Conservation (phyloP, 208 protist species). For the Trypanosoma avium region DNA sequence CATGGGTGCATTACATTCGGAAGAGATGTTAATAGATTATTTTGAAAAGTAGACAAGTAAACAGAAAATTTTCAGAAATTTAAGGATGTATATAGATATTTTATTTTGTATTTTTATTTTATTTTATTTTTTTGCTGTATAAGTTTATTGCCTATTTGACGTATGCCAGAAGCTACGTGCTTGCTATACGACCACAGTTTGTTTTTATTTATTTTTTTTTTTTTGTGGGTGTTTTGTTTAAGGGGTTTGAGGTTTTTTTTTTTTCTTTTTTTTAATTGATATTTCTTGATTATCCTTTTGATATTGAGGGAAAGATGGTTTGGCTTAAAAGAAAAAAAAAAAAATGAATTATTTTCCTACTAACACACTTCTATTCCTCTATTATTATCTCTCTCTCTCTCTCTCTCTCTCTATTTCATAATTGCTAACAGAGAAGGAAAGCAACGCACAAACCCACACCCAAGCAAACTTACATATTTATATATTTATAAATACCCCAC, state of each 20-base stretch:
- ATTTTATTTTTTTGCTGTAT: too few species aligned
- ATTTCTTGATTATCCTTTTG: constrained; percentile 10
- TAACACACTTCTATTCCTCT: constrained; percentile 1
- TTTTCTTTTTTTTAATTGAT: too few species aligned
- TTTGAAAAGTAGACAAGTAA: too few species aligned
- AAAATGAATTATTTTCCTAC: constrained; percentile 7
- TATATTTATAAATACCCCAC: too few species aligned
- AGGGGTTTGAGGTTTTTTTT: too few species aligned
- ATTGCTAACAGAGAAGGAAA: constrained; percentile 23
- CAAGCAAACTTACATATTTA: too few species aligned
- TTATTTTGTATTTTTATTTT: background rate
- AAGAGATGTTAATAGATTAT: background rate
- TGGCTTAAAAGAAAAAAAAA: too few species aligned
- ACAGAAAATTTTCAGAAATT: too few species aligned
- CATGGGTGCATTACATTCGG: constrained; percentile 3
- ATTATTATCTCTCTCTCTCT: constrained; percentile 12
- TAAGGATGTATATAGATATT: background rate
- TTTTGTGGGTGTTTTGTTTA: background rate
- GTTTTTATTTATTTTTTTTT: constrained; percentile 15
- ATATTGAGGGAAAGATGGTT: too few species aligned
- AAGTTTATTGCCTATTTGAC: background rate
- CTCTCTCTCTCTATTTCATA: constrained; percentile 9
- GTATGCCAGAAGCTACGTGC: background rate
- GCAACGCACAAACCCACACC: too few species aligned
- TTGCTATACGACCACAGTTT: background rate